These are phyloP conservation scores for Blastobotrys raffinosifermentans DNA, from an alignment of 1,139 yeast genomes.

Conservation along the genomic window DNA sequence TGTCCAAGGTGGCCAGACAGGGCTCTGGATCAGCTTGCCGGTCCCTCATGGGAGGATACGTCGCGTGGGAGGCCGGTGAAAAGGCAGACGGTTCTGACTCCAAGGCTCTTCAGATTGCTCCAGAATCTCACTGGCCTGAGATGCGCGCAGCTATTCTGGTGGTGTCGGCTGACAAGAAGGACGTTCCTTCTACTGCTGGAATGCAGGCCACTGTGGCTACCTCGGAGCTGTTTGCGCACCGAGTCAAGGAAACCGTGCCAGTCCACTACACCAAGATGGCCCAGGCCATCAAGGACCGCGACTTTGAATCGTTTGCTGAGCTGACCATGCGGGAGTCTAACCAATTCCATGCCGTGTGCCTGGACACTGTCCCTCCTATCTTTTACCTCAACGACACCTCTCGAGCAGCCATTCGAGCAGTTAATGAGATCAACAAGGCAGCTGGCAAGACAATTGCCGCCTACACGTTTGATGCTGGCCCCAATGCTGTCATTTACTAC, in stretches of 20 bases:
- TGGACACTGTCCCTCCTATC: constrained; percentile 93
- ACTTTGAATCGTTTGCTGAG: constrained; percentile 76
- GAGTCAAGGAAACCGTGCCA: constrained; percentile 80
- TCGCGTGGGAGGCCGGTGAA: constrained; percentile 97
- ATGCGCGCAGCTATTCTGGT: constrained; percentile 91
- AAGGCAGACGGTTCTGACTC: constrained; percentile 75
- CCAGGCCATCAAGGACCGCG: constrained; percentile 58
- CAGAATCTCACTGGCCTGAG: constrained; percentile 80
- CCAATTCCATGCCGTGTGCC: constrained; percentile 94
- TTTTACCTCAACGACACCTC: constrained; percentile 96
- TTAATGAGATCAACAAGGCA: constrained; percentile 66
- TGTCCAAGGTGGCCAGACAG: constrained; percentile 90
- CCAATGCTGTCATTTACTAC: constrained; percentile 93
- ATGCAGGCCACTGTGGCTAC: constrained; percentile 94
- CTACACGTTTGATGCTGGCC: constrained; percentile 98
- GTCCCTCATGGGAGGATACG: constrained; percentile 93
- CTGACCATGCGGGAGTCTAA: constrained; percentile 95
- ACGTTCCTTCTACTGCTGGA: constrained; percentile 89
- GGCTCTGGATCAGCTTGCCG: constrained; percentile 99
- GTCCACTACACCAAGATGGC: constrained; percentile 77
- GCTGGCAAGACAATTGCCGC: constrained; percentile 73
- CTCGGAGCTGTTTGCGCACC: constrained; percentile 73
- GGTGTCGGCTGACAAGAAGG: constrained; percentile 89
- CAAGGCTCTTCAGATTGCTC: constrained; percentile 86
- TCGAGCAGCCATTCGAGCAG: constrained; percentile 72